Evolutionary conservation across 1,284 basidiomycete species (phyloP).

Genomic region (Leccinum ponderosum): DNA sequence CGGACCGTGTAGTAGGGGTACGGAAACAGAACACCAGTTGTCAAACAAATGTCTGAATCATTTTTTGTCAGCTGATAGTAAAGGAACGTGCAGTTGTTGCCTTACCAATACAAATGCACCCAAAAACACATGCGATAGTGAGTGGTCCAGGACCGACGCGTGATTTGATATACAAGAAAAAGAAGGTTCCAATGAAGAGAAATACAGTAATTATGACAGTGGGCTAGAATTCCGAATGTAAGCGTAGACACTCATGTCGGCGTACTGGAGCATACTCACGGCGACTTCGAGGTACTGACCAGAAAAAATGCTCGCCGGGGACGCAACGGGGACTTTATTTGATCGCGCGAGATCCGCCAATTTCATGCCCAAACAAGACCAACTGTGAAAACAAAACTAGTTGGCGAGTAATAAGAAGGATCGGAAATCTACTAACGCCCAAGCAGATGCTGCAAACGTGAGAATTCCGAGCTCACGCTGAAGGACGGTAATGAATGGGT

Average conservation of each 20-base stretch:
- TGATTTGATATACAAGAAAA: constrained; percentile 67
- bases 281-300: constrained; percentile 62
- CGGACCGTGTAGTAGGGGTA: constrained; percentile 60
- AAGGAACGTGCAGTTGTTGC: neutral
- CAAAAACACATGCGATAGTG: constrained; percentile 57
- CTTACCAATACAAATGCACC: constrained; percentile 56
- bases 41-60: constrained; percentile 56
- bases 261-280: constrained; percentile 37
- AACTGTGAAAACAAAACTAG: constrained; percentile 41
- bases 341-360: constrained; percentile 61
- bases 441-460: constrained; percentile 49
- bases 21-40: constrained; percentile 63
- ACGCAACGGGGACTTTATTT: constrained; percentile 42
- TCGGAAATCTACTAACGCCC: constrained; percentile 55
- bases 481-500: constrained; percentile 66
- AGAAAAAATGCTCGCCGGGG: constrained; percentile 40
- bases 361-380: constrained; percentile 66
- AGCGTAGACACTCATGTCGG: neutral
- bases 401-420: neutral
- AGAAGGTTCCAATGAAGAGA: constrained; percentile 60
- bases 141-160: constrained; percentile 67
- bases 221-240: constrained; percentile 39
- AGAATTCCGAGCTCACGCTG: constrained; percentile 71
- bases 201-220: constrained; percentile 65
- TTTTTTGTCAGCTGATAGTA: neutral